Evolutionary conservation across 192 early-diverging fungal species (phyloP).

Genomic region (Helicostylum pulchrum): DNA sequence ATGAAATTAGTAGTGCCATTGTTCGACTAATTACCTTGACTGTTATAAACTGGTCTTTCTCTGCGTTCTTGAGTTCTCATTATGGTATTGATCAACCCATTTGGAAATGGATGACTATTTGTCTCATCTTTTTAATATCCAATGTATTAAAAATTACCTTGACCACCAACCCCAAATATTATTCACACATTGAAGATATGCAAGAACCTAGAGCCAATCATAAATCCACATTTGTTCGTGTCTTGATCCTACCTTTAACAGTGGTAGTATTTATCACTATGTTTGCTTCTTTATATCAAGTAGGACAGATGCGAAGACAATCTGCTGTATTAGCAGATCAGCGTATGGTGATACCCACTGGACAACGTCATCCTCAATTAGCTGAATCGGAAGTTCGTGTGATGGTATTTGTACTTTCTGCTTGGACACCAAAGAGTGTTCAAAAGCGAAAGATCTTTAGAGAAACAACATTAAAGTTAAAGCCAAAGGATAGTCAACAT

Average conservation of each 20-base stretch:
- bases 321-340: slow-evolving; percentile 21
- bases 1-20: slow-evolving; percentile 50
- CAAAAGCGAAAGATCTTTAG: slow-evolving; percentile 45
- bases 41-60: slow-evolving; percentile 51
- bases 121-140: slow-evolving; percentile 40
- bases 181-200: slow-evolving; percentile 22
- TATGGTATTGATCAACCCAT: slow-evolving; percentile 56
- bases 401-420: slow-evolving; percentile 52
- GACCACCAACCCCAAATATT: slow-evolving; percentile 32
- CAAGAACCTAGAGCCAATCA: slow-evolving; percentile 27
- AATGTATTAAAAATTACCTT: slow-evolving; percentile 38
- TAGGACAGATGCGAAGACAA: slow-evolving; percentile 38
- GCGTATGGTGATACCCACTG: slow-evolving; percentile 30
- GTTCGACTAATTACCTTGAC: slow-evolving; percentile 50
- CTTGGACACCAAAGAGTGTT: slow-evolving; percentile 53
- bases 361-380: slow-evolving; percentile 21
- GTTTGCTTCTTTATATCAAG: slow-evolving; percentile 46
- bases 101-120: slow-evolving; percentile 55
- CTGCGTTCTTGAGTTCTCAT: slow-evolving; percentile 44
- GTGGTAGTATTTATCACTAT: slow-evolving; percentile 53
- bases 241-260: slow-evolving; percentile 46
- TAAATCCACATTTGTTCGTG: slow-evolving; percentile 35
- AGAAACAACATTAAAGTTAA: slow-evolving; percentile 45
- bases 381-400: slow-evolving; percentile 40
- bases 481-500: slow-evolving; percentile 38